These are phyloP conservation scores for Microsporum ferrugineum DNA, from an alignment of 2,329 filamentous ascomycete species.

Conservation along the genomic window DNA sequence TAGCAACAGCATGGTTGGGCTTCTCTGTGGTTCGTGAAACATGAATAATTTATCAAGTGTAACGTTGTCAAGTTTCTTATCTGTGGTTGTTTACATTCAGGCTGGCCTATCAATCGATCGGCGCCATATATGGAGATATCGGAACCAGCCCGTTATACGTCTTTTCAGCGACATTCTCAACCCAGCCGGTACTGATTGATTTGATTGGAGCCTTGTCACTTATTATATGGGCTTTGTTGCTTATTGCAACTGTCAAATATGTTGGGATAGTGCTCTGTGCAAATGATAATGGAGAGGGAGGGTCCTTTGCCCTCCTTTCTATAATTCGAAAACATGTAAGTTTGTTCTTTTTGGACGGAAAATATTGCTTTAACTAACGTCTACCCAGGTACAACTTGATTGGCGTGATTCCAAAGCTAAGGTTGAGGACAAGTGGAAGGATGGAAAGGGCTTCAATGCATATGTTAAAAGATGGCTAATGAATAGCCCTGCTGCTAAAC, in stretches of 20 bases:
- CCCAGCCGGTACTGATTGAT: constrained; percentile 35
- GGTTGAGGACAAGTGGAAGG: constrained; percentile 38
- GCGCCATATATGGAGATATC: constrained; percentile 51
- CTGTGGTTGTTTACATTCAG: constrained; percentile 14
- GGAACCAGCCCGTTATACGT: constrained; percentile 49
- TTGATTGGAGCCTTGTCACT: constrained; percentile 44
- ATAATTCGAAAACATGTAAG: constrained; percentile 42
- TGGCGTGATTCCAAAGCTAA: constrained; percentile 40
- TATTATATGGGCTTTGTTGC: constrained; percentile 44
- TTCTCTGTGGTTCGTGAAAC: constrained; percentile 12
- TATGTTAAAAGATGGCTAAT: constrained; percentile 39
- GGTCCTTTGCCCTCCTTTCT: constrained; percentile 45
- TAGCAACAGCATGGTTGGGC: constrained; percentile 13
- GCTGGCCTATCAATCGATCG: constrained; percentile 45
- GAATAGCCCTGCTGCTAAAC: constrained; percentile 35
- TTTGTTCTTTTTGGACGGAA: background rate
- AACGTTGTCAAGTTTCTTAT: background rate
- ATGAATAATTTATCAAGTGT: background rate
- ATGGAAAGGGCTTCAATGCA: constrained; percentile 33
- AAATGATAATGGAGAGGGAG: constrained; percentile 48
- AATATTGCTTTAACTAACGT: background rate
- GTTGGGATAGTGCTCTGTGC: constrained; percentile 42
- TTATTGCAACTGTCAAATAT: constrained; percentile 50
- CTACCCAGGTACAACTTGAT: constrained; percentile 38
- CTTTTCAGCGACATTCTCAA: constrained; percentile 43